Percentiles rank a stretch among this genome's conserved stretches.
phyloP scores from a whole-genome alignment of 331 rosid species.

The Acacia concinna region DNA sequence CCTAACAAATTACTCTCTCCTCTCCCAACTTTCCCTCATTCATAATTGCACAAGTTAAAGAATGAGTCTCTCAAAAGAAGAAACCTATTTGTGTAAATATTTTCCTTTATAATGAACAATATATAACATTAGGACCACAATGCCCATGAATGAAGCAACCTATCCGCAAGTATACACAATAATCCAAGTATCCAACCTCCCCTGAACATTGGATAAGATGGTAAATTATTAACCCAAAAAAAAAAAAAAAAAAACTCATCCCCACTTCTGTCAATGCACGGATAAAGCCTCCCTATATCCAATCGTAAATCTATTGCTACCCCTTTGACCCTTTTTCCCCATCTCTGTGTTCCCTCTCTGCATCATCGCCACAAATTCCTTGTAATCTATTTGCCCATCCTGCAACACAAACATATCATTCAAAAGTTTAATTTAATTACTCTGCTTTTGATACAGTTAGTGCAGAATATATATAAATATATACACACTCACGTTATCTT shows the following conservation, averaged over 20 bases:
- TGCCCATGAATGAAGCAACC: constrained; percentile 11
- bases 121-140: constrained; percentile 13
- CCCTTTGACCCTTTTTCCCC: constrained; percentile 42
- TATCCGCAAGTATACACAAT: constrained; percentile 22
- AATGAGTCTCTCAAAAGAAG: not conserved
- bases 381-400: constrained; percentile 95
- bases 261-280: constrained; percentile 30
- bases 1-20: not conserved
- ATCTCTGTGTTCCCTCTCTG: constrained; percentile 59
- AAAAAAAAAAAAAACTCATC: not conserved
- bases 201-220: not conserved
- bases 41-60: not conserved
- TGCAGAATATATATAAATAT: not conserved
- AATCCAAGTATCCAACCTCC: constrained; percentile 9
- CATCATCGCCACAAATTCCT: constrained; percentile 94
- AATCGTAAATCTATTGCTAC: constrained; percentile 39
- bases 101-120: constrained; percentile 19
- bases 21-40: not conserved
- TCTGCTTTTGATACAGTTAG: not conserved
- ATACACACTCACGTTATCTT: constrained; percentile 59
- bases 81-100: constrained; percentile 7
- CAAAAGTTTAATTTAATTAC: not conserved
- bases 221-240: not conserved
- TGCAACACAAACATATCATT: constrained; percentile 42
- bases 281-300: constrained; percentile 51